A percentile compares a stretch with the other conserved stretches of the same genome.
Evolutionary conservation across 257 asterid genomes (phyloP).

Genomic region (Solanum dulcamara): DNA sequence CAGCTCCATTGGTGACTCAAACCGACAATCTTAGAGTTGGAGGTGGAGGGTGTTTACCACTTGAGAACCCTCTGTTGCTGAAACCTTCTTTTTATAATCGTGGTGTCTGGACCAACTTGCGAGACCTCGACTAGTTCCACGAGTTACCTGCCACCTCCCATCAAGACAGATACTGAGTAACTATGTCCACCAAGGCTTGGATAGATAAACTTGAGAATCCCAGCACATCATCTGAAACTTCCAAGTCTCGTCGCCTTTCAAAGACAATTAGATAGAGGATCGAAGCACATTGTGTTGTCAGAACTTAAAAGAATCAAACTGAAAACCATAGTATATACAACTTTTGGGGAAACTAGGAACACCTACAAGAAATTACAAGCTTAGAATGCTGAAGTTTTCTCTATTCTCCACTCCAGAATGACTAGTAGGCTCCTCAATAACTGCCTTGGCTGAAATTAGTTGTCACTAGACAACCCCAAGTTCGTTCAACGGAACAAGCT

Average conservation of each 20-base stretch:
- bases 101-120: no score
- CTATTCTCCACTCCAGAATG: background rate
- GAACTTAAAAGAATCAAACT: background rate
- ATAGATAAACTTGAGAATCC: no score
- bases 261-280: background rate
- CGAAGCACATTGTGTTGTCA: background rate
- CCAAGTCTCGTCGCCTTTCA: background rate
- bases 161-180: no score
- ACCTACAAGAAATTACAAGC: background rate
- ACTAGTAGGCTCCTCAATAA: background rate
- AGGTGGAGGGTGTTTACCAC: no score
- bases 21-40: no score
- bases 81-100: no score
- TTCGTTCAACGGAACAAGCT: background rate
- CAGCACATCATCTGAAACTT: background rate
- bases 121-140: no score
- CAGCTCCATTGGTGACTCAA: no score
- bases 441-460: background rate
- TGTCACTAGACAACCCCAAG: background rate
- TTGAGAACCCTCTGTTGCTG: no score
- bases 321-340: background rate
- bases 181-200: no score
- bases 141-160: no score
- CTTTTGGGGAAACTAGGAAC: background rate
- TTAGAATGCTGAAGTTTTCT: background rate